A percentile compares a stretch with the other conserved stretches of the same genome.
Evolutionary conservation across 768 basidiomycete genomes (phyloP).

Genomic region (Lentinus brumalis): DNA sequence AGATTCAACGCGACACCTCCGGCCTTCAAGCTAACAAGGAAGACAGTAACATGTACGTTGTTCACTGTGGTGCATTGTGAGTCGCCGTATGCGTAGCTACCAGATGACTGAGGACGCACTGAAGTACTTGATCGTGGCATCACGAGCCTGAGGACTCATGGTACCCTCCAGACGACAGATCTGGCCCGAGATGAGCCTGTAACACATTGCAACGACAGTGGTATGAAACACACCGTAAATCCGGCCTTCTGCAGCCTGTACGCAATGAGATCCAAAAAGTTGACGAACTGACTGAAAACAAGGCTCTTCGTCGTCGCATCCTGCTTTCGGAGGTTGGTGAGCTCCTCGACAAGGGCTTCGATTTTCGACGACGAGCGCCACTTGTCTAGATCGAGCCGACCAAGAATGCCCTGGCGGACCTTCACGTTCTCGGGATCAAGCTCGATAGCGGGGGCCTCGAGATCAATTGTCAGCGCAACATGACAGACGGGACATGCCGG

Average conservation of each 20-base stretch:
- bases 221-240: constrained; percentile 62
- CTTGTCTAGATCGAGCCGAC: constrained; percentile 81
- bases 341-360: constrained; percentile 93
- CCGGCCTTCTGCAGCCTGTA: constrained; percentile 90
- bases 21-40: constrained; percentile 94
- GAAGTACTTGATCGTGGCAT: constrained; percentile 93
- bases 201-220: not conserved
- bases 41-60: constrained; percentile 94
- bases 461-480: constrained; percentile 86
- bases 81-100: not conserved
- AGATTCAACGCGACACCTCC: constrained; percentile 92
- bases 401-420: constrained; percentile 88
- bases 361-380: constrained; percentile 98
- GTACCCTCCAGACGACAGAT: constrained; percentile 94
- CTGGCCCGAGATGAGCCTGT: constrained; percentile 37
- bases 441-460: constrained; percentile 93
- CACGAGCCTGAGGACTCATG: constrained; percentile 95
- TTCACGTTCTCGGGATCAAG: constrained; percentile 63
- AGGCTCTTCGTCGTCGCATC: constrained; percentile 95
- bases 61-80: constrained; percentile 58
- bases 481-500: constrained; percentile 97
- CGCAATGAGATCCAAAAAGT: constrained; percentile 91
- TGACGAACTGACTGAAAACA: constrained; percentile 96
- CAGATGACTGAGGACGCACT: constrained; percentile 49
- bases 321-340: constrained; percentile 78